phyloP scores from a whole-genome alignment of 768 basidiomycete genomes.

The Auriscalpium orientale region DNA sequence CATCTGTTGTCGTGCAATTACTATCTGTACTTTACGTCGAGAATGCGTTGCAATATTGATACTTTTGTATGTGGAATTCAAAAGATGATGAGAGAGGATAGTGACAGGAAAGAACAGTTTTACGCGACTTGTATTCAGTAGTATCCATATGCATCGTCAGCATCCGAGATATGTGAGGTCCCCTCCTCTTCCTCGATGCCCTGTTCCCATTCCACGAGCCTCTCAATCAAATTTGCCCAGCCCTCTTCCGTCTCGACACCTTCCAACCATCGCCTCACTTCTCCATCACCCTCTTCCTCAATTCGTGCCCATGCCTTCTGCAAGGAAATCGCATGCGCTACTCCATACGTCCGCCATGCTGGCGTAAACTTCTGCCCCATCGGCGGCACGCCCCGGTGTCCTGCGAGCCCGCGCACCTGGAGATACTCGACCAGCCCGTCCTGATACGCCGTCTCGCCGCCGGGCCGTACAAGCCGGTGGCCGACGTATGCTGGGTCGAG shows the following conservation, averaged over 20 bases:
- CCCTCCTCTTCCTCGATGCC: conserved; percentile 40
- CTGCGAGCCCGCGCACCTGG: conserved; percentile 11
- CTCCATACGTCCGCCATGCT: conserved; percentile 35
- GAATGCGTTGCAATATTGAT: too few species aligned
- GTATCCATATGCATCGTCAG: too few species aligned
- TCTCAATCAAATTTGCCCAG: conserved; percentile 41
- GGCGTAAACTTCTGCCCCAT: conserved; percentile 41
- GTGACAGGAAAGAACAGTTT: too few species aligned
- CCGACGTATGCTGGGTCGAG: conserved; percentile 44
- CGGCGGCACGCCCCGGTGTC: conserved; percentile 27
- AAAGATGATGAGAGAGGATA: too few species aligned
- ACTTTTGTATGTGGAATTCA: too few species aligned
- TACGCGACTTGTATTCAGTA: too few species aligned
- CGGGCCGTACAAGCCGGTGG: conserved; percentile 32
- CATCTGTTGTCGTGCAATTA: too few species aligned
- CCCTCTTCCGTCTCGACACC: conserved; percentile 42
- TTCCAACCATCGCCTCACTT: conserved; percentile 33
- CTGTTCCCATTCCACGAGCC: conserved; percentile 41
- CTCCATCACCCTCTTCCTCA: conserved; percentile 31
- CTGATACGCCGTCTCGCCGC: conserved; percentile 25
- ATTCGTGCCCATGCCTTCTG: conserved; percentile 38
- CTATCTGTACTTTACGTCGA: too few species aligned
- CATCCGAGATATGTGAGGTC: conserved; percentile 21
- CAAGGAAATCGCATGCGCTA: conserved; percentile 28
- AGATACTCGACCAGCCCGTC: conserved; percentile 24